Evolutionary conservation across 164 flowering plant species (phyloP), one percentile per base, ranked within the genome.

Genomic region (Amborella trichopoda): DNA sequence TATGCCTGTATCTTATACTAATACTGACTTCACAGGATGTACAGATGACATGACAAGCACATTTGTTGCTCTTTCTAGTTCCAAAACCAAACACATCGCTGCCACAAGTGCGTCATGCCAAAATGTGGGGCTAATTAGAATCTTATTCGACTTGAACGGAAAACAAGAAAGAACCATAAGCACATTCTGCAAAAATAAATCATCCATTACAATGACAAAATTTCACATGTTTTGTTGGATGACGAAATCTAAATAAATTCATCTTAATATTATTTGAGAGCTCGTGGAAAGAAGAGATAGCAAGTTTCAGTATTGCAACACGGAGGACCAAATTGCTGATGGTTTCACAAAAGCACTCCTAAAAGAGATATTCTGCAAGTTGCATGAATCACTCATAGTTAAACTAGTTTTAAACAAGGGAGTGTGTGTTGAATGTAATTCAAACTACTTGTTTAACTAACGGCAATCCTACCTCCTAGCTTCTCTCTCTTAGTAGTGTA

Each of bases 41-140:
- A n/a, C n/a, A n/a, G n/a, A n/a, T n/a, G n/a, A n/a, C n/a, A n/a
- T n/a, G n/a, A n/a, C n/a, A n/a, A n/a, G n/a, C n/a, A n/a, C n/a
- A 37, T 23, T 33, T 14, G 32, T 44, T 25, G 32, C 46, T 4
- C 46, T 43, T 23, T 43, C 28, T 9, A 43, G 46, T 18, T 18
- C 22, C 4, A 24, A 40, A 40, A 24, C 44, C 4, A 18, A 40
- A 40, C 22, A 40, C 13, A 40, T 40, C 5, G 44, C 44, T 40
- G 22, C 22, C 23, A n/a, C 44, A 40, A 40, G 44, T 40, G 13
- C 14, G 4, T 4, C 44, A 5, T 40, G 22, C 13, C n/a, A 40
- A 40, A 40, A 22, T 9, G 23, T 40, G 20, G 19, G 22, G 22
- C 6, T 40, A 3, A 40, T 22, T 6, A 40, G 44, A 24, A 40